Conservation (phyloP, 2,329 filamentous ascomycete species). For the Cytospora paraplurivora region DNA sequence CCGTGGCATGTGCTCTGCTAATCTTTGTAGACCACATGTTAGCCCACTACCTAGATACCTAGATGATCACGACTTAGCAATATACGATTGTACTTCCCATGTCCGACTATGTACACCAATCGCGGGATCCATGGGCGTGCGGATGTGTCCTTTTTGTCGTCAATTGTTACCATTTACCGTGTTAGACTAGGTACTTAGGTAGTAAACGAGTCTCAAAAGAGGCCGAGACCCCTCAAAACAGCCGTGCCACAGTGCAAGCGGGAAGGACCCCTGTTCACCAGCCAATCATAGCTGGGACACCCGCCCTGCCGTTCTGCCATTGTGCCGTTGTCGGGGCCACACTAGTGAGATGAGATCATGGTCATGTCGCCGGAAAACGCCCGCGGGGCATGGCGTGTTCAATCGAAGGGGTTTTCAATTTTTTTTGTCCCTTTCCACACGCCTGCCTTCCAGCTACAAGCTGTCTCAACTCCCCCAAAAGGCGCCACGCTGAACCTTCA, state of each 20-base stretch:
- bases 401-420: too few species aligned
- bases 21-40: not conserved
- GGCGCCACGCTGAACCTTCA: not conserved
- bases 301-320: not conserved
- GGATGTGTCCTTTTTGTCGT: not conserved
- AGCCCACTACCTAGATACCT: too few species aligned
- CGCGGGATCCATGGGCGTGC: not conserved
- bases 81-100: too few species aligned
- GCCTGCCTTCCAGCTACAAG: conserved; percentile 1
- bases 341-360: conserved; percentile 15
- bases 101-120: too few species aligned
- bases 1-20: not conserved
- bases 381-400: conserved; percentile 3
- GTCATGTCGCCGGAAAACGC: conserved; percentile 16
- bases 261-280: not conserved
- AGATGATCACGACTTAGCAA: too few species aligned
- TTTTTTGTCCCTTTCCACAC: not conserved
- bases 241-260: not conserved
- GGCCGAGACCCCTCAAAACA: not conserved
- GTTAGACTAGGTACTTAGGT: not conserved
- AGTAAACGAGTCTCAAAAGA: not conserved
- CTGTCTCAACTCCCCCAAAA: conserved; percentile 5
- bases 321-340: not conserved
- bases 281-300: conserved; percentile 17
- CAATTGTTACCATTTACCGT: too few species aligned